Percentiles rank a stretch among this genome's conserved stretches.
These are phyloP conservation scores for Pythium aquatile DNA, from an alignment of 352 stramenopile genomes.

Conservation along the genomic window DNA sequence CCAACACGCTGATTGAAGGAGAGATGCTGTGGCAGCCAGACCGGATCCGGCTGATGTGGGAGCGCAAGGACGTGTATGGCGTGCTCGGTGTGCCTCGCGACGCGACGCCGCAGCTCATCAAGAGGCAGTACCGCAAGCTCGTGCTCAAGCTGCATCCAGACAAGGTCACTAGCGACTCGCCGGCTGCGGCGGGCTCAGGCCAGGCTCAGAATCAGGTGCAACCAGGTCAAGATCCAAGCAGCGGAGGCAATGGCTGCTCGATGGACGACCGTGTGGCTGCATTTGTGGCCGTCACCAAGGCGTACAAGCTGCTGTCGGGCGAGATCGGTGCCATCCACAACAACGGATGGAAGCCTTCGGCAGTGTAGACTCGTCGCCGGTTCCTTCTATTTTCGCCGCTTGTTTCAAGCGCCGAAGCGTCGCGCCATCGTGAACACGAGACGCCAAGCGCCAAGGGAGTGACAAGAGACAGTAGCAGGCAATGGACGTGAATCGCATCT, in stretches of 20 bases:
- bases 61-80: constrained; percentile 71
- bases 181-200: background rate
- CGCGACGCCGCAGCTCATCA: constrained; percentile 66
- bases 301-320: constrained; percentile 73
- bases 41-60: constrained; percentile 79
- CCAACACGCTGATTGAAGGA: constrained; percentile 46
- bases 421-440: constrained; percentile 6
- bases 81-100: constrained; percentile 69
- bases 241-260: constrained; percentile 14
- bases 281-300: constrained; percentile 75
- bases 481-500: constrained; percentile 93
- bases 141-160: constrained; percentile 83
- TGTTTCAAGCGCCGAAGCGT: constrained; percentile 1
- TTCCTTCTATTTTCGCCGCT: constrained; percentile 8
- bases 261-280: constrained; percentile 64
- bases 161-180: constrained; percentile 37
- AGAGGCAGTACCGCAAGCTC: constrained; percentile 83
- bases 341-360: constrained; percentile 29
- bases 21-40: constrained; percentile 76
- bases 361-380: background rate
- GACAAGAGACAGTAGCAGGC: background rate
- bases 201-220: constrained; percentile 2
- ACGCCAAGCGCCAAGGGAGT: background rate
- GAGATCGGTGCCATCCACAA: constrained; percentile 42
- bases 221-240: background rate